Percentiles rank a stretch among this genome's conserved stretches.
Conservation (phyloP, 1,284 basidiomycete genomes). For the Coniferiporia weirii region DNA sequence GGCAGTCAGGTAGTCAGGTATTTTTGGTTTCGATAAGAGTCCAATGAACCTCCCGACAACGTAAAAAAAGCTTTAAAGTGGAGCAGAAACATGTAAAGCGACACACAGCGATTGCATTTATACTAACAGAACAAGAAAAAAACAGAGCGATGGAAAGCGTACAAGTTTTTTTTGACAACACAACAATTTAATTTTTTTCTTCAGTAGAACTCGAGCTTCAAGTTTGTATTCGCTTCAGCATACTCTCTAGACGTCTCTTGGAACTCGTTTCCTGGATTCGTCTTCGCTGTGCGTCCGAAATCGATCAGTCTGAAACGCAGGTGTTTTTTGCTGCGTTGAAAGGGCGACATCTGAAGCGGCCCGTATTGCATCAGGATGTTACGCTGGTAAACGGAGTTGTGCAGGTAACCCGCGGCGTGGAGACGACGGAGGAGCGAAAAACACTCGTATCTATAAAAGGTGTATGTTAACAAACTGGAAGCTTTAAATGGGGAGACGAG, state of each 20-base stretch:
- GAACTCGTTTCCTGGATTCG: not conserved
- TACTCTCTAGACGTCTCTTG: not conserved
- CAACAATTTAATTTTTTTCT: too few relatives aligned
- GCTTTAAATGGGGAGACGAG: not conserved
- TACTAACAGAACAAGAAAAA: too few relatives aligned
- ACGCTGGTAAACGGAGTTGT: slow-evolving; percentile 31
- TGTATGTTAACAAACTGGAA: not conserved
- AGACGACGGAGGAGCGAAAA: slow-evolving; percentile 31
- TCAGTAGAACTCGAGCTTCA: slow-evolving; percentile 9
- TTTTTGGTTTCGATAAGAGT: too few relatives aligned
- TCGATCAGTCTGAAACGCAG: slow-evolving; percentile 36
- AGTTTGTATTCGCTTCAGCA: not conserved
- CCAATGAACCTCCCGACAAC: too few relatives aligned
- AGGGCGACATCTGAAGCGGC: slow-evolving; percentile 30
- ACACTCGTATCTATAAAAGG: slow-evolving; percentile 24
- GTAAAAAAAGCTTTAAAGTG: too few relatives aligned
- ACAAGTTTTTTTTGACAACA: too few relatives aligned
- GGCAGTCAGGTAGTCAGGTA: too few relatives aligned
- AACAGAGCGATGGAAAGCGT: too few relatives aligned
- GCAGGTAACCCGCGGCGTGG: slow-evolving; percentile 29
- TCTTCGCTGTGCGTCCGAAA: slow-evolving; percentile 25
- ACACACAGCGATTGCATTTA: too few relatives aligned
- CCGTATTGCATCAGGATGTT: slow-evolving; percentile 35
- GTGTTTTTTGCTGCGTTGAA: slow-evolving; percentile 23
- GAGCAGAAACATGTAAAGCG: too few relatives aligned